These are phyloP conservation scores for Penicillium robsamsonii DNA, from an alignment of 495 filamentous ascomycete genomes.

Conservation along the genomic window DNA sequence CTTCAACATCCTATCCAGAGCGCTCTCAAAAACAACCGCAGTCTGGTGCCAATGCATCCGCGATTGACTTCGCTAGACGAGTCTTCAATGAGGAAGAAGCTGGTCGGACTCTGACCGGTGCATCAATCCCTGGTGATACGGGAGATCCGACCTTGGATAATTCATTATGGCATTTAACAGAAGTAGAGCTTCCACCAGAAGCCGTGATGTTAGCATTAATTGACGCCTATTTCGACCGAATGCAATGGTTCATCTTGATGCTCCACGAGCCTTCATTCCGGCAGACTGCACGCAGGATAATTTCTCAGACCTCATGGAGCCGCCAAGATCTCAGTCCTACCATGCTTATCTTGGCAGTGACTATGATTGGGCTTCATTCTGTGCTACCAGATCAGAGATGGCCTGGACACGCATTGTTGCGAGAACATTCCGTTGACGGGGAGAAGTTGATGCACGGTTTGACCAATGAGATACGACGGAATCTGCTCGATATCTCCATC, in stretches of 20 bases:
- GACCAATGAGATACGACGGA: conserved; percentile 17
- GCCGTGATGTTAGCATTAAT: conserved; percentile 18
- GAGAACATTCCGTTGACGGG: conserved; percentile 4
- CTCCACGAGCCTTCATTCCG: conserved; percentile 20
- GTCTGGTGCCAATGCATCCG: conserved; percentile 3
- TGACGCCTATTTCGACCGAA: conserved; percentile 19
- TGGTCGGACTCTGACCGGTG: conserved; percentile 7
- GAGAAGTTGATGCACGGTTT: conserved; percentile 11
- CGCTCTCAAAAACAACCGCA: conserved; percentile 4
- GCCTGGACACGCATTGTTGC: conserved; percentile 4
- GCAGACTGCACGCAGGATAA: conserved; percentile 11
- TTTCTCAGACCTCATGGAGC: conserved; percentile 15
- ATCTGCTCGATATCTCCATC: conserved; percentile 19
- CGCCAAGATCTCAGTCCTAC: conserved; percentile 19
- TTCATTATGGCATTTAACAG: conserved; percentile 16
- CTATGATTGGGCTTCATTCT: conserved; percentile 19
- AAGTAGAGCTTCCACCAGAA: conserved; percentile 15
- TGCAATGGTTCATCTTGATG: conserved; percentile 23
- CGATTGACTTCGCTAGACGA: conserved; percentile 9
- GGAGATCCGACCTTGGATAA: background rate
- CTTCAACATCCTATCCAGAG: background rate
- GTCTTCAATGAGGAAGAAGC: conserved; percentile 11
- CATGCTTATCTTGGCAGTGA: conserved; percentile 18
- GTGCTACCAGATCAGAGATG: conserved; percentile 18
- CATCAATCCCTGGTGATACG: conserved; percentile 8